phyloP scores from a whole-genome alignment of 495 filamentous ascomycete species.

The Aeminium ludgeri region DNA sequence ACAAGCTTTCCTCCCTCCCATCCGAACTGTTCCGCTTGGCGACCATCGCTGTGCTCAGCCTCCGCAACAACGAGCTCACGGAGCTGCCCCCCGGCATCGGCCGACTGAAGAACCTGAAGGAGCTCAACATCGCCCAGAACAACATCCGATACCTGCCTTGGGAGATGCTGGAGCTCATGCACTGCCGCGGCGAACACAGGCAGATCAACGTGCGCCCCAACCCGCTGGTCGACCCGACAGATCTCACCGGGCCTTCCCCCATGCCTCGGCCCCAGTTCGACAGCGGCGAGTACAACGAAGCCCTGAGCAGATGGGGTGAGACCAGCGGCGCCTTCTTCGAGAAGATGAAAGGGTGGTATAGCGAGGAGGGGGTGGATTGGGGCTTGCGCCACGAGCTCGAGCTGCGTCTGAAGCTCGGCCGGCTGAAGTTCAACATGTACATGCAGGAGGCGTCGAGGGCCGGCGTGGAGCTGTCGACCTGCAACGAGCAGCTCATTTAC shows the following conservation, averaged over 20 bases:
- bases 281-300: constrained; percentile 8
- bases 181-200: constrained; percentile 27
- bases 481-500: constrained; percentile 14
- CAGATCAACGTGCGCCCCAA: constrained; percentile 34
- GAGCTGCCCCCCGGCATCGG: constrained; percentile 49
- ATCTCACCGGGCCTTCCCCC: constrained; percentile 13
- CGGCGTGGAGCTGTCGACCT: constrained; percentile 2
- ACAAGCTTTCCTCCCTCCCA: constrained; percentile 37
- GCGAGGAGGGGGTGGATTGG: background rate
- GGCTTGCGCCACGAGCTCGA: constrained; percentile 12
- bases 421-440: constrained; percentile 2
- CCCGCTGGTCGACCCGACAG: constrained; percentile 25
- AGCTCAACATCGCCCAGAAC: constrained; percentile 58
- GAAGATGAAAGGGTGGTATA: constrained; percentile 1
- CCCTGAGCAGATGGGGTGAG: constrained; percentile 3
- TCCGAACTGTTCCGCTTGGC: constrained; percentile 36
- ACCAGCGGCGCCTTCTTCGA: constrained; percentile 5
- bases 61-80: constrained; percentile 51
- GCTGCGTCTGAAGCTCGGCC: constrained; percentile 8
- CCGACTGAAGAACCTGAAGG: constrained; percentile 43
- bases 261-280: constrained; percentile 34
- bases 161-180: constrained; percentile 47
- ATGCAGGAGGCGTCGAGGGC: constrained; percentile 2
- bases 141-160: constrained; percentile 49
- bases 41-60: constrained; percentile 47